Base-by-base conservation (phyloP, 495 filamentous ascomycete genomes). In the Penicillium egyptiacum region DNA sequence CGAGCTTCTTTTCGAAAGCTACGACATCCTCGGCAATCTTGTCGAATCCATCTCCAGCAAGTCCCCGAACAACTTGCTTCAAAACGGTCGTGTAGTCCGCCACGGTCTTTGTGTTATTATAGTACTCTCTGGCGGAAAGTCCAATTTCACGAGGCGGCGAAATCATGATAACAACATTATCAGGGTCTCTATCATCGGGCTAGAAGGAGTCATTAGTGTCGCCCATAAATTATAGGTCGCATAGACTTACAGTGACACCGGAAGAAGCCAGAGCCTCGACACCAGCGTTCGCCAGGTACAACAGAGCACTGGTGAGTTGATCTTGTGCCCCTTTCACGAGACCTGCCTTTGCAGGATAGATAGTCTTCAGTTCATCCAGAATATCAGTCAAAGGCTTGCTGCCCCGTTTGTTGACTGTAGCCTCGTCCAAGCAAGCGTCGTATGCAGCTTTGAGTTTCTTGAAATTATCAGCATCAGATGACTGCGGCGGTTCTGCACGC, bases 41-140 rank as follows among this genome's bases (percentile, higher is more conserved):
- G 23, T 69, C 60, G 25, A 45, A 58, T 42, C 65, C 56, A 26
- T 41, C 59, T 28, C 59, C 61, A 49, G 59, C 60, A 64, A 74
- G 69, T 40, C 57, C 59, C 61, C 61, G 56, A 28, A 82, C 64
- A 4, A 81, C 73, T 35, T 73, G 57, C 48, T 75, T 75, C n/a
- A 84, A 63, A 43, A 79, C 79, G 4, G 59, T 30, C 43, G 78
- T 72, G 60, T 88, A 89, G 16, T 79, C 70, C 30, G 67, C 66
- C 19, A 88, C 70, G 5, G 79, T 70, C 19, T 81, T 64, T 0
- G 77, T 75, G 55, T 87, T 80, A 50, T 83, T 76, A 56, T 88
- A 89, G 58, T 85, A 86, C 60, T 88, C 83, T 53, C 85, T 82
- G 2, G 84, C 79, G 20, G 86, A 83, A 26, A 89, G 77, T 14